Conservation (phyloP, 2,329 filamentous ascomycete genomes). For the Podosphaera aphanis region DNA sequence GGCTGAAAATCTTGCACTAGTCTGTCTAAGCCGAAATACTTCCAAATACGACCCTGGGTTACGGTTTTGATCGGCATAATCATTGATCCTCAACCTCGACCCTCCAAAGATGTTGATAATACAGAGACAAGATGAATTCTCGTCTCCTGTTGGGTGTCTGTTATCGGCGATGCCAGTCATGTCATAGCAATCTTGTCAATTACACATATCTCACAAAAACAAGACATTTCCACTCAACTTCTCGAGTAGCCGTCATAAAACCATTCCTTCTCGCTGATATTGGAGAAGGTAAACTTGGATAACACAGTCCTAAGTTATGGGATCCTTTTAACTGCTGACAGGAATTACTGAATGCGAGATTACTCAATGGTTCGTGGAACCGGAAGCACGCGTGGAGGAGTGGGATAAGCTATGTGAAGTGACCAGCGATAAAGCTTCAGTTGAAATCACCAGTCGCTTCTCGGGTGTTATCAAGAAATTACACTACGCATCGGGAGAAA, state of each 20-base stretch:
- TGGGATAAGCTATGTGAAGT: constrained; percentile 97
- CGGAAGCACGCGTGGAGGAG: constrained; percentile 84
- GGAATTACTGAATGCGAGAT: constrained; percentile 97
- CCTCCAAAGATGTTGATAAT: constrained; percentile 22
- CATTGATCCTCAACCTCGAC: constrained; percentile 23
- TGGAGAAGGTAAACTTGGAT: constrained; percentile 41
- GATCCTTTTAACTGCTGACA: constrained; percentile 17
- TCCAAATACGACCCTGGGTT: background rate
- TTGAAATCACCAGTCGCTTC: constrained; percentile 87
- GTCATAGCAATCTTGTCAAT: constrained; percentile 1
- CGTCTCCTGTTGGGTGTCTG: background rate
- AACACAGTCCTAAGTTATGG: background rate
- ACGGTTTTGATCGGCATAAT: constrained; percentile 1
- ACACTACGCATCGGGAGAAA: constrained; percentile 86
- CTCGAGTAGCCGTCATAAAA: constrained; percentile 31
- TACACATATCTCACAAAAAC: constrained; percentile 5
- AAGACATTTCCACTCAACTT: constrained; percentile 11
- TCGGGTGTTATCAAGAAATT: constrained; percentile 89
- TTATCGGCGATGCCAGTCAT: background rate
- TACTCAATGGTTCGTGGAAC: constrained; percentile 98
- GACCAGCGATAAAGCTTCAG: constrained; percentile 83
- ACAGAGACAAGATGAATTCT: background rate
- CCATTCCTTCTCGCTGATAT: constrained; percentile 69
- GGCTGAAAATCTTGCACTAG: background rate
- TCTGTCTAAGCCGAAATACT: background rate